These are phyloP conservation scores for Xylariomycetidae sp. DNA, from an alignment of 2,329 filamentous ascomycete species.

Conservation along the genomic window DNA sequence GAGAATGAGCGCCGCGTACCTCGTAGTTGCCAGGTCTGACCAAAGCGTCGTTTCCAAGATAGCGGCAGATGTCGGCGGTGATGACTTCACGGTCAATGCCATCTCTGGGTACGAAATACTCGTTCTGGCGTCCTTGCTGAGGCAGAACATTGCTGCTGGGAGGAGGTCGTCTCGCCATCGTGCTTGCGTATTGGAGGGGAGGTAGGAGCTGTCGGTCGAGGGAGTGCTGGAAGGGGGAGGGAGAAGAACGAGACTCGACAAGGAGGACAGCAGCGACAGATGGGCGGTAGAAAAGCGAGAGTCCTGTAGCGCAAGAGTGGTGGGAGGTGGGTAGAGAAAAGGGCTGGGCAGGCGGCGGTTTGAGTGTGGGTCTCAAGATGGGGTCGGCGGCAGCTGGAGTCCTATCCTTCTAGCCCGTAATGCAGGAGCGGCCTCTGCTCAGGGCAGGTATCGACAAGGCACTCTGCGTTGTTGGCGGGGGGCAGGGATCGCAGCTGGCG, in stretches of 20 bases:
- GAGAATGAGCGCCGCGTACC: conserved; percentile 51
- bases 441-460: conserved; percentile 8
- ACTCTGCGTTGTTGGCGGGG: conserved; percentile 24
- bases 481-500: conserved; percentile 17
- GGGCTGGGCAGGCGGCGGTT: conserved; percentile 16
- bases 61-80: conserved; percentile 78
- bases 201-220: conserved; percentile 15
- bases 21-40: conserved; percentile 70
- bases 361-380: conserved; percentile 1
- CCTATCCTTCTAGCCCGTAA: conserved; percentile 10
- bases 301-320: no score
- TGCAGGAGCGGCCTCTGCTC: conserved; percentile 9
- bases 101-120: conserved; percentile 75
- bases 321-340: no score
- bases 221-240: conserved; percentile 11
- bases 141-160: conserved; percentile 32
- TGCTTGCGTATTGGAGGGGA: conserved; percentile 5
- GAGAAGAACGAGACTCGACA: conserved; percentile 11
- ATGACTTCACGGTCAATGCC: conserved; percentile 81
- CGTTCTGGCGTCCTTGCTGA: conserved; percentile 54
- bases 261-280: conserved; percentile 13
- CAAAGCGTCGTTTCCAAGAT: conserved; percentile 75
- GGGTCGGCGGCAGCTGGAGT: conserved; percentile 6
- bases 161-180: conserved; percentile 32
- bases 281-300: no score